A percentile compares a stretch with the other conserved stretches of the same genome.
phyloP scores from a whole-genome alignment of 2,329 filamentous ascomycete genomes.

The Ploettnerulaceae sp. region DNA sequence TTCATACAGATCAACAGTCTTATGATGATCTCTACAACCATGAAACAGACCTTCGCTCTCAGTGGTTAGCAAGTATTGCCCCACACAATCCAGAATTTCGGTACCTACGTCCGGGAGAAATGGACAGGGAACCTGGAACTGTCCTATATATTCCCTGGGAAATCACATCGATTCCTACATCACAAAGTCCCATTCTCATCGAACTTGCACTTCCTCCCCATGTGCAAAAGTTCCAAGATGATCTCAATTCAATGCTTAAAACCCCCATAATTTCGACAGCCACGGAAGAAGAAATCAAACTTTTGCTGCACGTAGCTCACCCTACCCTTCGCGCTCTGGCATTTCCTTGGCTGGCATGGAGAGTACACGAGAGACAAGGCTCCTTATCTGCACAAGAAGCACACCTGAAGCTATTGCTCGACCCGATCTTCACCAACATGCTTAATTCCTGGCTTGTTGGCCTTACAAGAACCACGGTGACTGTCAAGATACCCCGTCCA shows the following conservation, averaged over 20 bases:
- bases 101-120: conserved; percentile 17
- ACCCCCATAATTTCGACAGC: background rate
- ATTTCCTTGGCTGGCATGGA: conserved; percentile 1
- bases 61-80: background rate
- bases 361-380: background rate
- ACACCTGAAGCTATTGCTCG: background rate
- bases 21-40: background rate
- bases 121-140: background rate
- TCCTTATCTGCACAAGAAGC: background rate
- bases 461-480: background rate
- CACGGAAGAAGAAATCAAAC: background rate
- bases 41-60: background rate
- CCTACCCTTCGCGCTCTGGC: conserved; percentile 9
- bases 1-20: background rate
- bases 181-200: background rate
- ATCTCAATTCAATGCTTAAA: background rate
- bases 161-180: background rate
- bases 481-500: background rate
- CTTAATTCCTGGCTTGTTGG: conserved; percentile 7
- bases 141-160: conserved; percentile 16
- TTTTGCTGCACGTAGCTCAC: conserved; percentile 4
- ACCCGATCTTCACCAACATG: background rate
- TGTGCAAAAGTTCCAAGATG: background rate
- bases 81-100: conserved; percentile 3
- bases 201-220: background rate